A percentile compares a stretch with the other conserved stretches of the same genome.
Evolutionary conservation across 495 filamentous ascomycete genomes (phyloP).

Genomic region (Poronia punctata): DNA sequence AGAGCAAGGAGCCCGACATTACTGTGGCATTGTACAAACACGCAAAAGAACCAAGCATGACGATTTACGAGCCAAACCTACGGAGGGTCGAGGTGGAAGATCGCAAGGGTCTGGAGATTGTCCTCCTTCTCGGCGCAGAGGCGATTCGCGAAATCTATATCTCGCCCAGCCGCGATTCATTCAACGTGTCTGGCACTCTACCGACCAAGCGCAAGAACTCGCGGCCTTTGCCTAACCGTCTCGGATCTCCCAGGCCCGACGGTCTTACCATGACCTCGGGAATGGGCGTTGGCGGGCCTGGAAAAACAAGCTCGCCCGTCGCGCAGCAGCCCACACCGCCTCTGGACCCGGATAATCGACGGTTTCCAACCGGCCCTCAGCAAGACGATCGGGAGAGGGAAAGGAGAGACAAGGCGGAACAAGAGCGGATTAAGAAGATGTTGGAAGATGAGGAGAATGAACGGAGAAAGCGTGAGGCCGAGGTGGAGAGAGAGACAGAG

Average conservation of each 20-base stretch:
- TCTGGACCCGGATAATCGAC: slow-evolving; percentile 57
- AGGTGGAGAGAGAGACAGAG: slow-evolving; percentile 80
- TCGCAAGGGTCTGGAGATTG: slow-evolving; percentile 85
- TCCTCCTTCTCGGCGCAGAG: slow-evolving; percentile 71
- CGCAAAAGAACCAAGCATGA: slow-evolving; percentile 45
- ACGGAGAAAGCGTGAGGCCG: slow-evolving; percentile 56
- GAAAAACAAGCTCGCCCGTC: slow-evolving; percentile 11
- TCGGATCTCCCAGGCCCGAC: slow-evolving; percentile 10
- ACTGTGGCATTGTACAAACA: slow-evolving; percentile 74
- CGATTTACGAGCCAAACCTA: slow-evolving; percentile 88
- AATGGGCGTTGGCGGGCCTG: slow-evolving; percentile 12
- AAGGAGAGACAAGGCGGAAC: slow-evolving; percentile 51
- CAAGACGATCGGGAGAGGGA: slow-evolving; percentile 49
- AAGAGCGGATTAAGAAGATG: slow-evolving; percentile 65
- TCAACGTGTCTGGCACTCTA: slow-evolving; percentile 60
- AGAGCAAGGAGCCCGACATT: slow-evolving; percentile 88
- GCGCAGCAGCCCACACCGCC: slow-evolving; percentile 20
- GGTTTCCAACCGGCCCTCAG: slow-evolving; percentile 51
- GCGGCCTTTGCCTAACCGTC: slow-evolving; percentile 24
- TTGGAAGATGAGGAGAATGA: slow-evolving; percentile 72
- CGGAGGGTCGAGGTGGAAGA: slow-evolving; percentile 89
- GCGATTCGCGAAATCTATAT: slow-evolving; percentile 87
- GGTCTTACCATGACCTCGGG: slow-evolving; percentile 19
- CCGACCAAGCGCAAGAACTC: slow-evolving; percentile 35
- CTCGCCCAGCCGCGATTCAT: slow-evolving; percentile 56